These are phyloP conservation scores for Paragyromitra xinjiangensis DNA, from an alignment of 495 filamentous ascomycete species.

Conservation along the genomic window DNA sequence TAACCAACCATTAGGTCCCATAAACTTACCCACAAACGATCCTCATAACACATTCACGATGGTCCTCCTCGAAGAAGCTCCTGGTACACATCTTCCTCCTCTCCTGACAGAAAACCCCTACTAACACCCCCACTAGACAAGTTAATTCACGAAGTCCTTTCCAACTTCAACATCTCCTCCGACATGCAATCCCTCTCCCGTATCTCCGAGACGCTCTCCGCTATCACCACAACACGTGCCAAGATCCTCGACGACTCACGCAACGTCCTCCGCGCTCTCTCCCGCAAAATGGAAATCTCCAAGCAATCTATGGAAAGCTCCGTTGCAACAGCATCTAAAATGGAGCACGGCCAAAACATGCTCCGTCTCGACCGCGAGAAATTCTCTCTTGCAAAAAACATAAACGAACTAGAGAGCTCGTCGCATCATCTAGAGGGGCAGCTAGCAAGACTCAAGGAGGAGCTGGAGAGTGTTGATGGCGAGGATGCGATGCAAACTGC, in stretches of 20 bases:
- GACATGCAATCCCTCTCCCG: slow-evolving; percentile 88
- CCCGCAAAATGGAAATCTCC: slow-evolving; percentile 47
- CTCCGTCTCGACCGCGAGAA: slow-evolving; percentile 67
- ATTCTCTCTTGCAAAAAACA: slow-evolving; percentile 89
- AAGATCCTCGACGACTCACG: slow-evolving; percentile 71
- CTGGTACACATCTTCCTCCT: slow-evolving; percentile 64
- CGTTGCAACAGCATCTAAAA: slow-evolving; percentile 47
- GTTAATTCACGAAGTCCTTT: slow-evolving; percentile 89
- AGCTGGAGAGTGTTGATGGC: slow-evolving; percentile 81
- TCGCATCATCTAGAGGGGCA: slow-evolving; percentile 85
- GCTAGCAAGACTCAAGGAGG: slow-evolving; percentile 75
- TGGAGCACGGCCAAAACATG: slow-evolving; percentile 57
- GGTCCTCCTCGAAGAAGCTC: slow-evolving; percentile 92
- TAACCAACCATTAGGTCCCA: slow-evolving; percentile 4
- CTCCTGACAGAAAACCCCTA: slow-evolving; percentile 20
- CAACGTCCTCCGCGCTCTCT: slow-evolving; percentile 43
- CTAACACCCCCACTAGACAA: slow-evolving; percentile 57
- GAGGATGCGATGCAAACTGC: slow-evolving; percentile 67
- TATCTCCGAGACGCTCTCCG: slow-evolving; percentile 81
- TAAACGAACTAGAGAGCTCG: slow-evolving; percentile 88
- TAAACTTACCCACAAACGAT: not conserved
- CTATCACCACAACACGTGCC: slow-evolving; percentile 79
- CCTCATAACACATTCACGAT: slow-evolving; percentile 65
- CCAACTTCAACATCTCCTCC: slow-evolving; percentile 91
- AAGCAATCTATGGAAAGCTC: slow-evolving; percentile 53